Conservation (phyloP, 768 basidiomycete species). For the Kwoniella pini region DNA sequence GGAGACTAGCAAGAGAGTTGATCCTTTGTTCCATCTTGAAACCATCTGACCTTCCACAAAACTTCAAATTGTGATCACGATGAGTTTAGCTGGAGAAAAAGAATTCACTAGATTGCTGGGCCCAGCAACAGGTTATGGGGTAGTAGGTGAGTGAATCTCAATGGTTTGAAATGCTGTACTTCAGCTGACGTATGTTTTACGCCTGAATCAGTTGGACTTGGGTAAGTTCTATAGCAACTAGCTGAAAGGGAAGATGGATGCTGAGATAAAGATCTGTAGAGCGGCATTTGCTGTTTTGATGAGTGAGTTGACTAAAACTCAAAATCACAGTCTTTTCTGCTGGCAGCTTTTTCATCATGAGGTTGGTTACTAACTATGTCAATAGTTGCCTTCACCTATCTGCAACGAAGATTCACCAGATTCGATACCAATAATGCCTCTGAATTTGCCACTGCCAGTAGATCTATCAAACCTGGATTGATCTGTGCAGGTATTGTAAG, state of each 20-base stretch:
- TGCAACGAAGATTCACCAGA: conserved; percentile 25
- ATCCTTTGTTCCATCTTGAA: no score
- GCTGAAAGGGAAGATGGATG: not conserved
- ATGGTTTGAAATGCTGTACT: not conserved
- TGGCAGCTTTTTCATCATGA: no score
- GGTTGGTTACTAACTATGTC: not conserved
- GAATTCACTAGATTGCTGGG: conserved; percentile 15
- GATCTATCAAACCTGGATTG: conserved; percentile 30
- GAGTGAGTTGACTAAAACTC: conserved; percentile 21
- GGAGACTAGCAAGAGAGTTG: no score
- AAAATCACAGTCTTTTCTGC: no score
- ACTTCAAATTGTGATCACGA: not conserved
- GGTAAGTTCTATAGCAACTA: conserved; percentile 5
- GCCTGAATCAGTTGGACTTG: conserved; percentile 12
- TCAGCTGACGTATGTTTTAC: no score
- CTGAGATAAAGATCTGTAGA: not conserved
- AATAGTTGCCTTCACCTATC: conserved; percentile 23
- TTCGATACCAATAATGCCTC: conserved; percentile 19
- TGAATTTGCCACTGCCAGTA: conserved; percentile 25
- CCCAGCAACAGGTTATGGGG: conserved; percentile 22
- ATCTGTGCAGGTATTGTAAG: conserved; percentile 25
- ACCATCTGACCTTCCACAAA: no score
- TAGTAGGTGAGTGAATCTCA: conserved; percentile 8
- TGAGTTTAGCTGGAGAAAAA: conserved; percentile 16
- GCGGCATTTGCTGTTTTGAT: conserved; percentile 30